Percentiles rank a stretch among this genome's conserved stretches.
Conservation (phyloP, 1,139 yeast genomes). For the Cylindricascospora bacillispora region DNA sequence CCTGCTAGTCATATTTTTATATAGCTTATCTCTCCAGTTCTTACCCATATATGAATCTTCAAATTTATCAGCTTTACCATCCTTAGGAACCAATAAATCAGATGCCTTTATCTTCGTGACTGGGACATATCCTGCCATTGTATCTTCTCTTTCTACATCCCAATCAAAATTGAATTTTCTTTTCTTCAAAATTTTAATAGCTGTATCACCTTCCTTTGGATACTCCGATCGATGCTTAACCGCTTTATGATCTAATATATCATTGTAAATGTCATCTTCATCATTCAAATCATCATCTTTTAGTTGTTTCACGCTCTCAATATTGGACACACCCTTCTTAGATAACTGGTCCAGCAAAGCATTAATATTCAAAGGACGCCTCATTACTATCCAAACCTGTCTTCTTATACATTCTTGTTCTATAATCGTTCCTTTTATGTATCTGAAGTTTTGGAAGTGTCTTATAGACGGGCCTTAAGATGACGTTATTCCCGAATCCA, state of each 20-base stretch:
- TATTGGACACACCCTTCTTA: no score
- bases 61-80: slow-evolving; percentile 2
- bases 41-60: slow-evolving; percentile 18
- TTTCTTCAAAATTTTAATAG: neutral
- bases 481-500: no score
- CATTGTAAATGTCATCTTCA: no score
- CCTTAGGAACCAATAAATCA: slow-evolving; percentile 7
- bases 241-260: no score
- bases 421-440: no score
- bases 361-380: neutral
- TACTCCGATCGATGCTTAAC: no score
- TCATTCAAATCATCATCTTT: no score
- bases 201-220: slow-evolving; percentile 1
- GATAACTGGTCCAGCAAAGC: neutral
- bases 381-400: slow-evolving; percentile 1
- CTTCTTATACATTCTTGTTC: neutral
- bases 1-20: slow-evolving; percentile 55
- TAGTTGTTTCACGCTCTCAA: no score
- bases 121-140: slow-evolving; percentile 36
- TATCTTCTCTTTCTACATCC: slow-evolving; percentile 53
- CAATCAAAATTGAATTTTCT: slow-evolving; percentile 56
- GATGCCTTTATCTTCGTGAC: slow-evolving; percentile 7
- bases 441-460: no score
- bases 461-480: no score
- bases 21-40: slow-evolving; percentile 64